phyloP scores from a whole-genome alignment of 129 eudicot genomes.

The Dittrichia graveolens region DNA sequence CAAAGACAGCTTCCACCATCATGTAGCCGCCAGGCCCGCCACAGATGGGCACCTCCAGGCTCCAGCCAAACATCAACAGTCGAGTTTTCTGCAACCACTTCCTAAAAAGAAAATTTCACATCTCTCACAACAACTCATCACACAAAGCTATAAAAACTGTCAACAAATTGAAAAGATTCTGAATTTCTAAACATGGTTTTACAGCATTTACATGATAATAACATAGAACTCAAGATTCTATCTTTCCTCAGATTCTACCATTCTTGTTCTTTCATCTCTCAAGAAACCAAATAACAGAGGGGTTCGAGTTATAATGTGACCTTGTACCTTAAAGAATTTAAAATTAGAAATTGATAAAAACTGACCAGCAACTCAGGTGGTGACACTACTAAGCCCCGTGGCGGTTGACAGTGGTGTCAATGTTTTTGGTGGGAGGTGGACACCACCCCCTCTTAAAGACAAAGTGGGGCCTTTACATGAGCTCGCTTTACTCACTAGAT shows the following conservation, averaged over 20 bases:
- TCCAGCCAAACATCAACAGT: background rate
- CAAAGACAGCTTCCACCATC: background rate
- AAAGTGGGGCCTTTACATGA: slow-evolving; percentile 59
- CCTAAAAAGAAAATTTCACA: background rate
- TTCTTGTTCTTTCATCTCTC: slow-evolving; percentile 33
- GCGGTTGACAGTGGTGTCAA: slow-evolving; percentile 52
- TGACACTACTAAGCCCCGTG: slow-evolving; percentile 24
- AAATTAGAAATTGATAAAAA: slow-evolving; percentile 44
- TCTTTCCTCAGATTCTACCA: slow-evolving; percentile 35
- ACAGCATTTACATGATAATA: slow-evolving; percentile 42
- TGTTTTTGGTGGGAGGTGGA: slow-evolving; percentile 50
- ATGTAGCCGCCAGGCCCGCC: background rate
- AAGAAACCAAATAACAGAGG: slow-evolving; percentile 31
- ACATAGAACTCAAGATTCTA: slow-evolving; percentile 29
- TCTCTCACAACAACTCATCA: background rate
- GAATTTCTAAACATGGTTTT: slow-evolving; percentile 36
- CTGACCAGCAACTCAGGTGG: slow-evolving; percentile 36
- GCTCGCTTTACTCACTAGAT: slow-evolving; percentile 72
- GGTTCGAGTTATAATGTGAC: slow-evolving; percentile 36
- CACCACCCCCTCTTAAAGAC: slow-evolving; percentile 73
- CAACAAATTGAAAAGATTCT: slow-evolving; percentile 23
- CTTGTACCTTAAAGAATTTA: slow-evolving; percentile 46
- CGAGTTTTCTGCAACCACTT: background rate
- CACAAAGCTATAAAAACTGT: slow-evolving; percentile 10
- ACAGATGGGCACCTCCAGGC: background rate